Evolutionary conservation across 371 early-diverging fungal species (phyloP), one percentile per base, ranked within the genome.

Genomic region (Actinomucor elegans): DNA sequence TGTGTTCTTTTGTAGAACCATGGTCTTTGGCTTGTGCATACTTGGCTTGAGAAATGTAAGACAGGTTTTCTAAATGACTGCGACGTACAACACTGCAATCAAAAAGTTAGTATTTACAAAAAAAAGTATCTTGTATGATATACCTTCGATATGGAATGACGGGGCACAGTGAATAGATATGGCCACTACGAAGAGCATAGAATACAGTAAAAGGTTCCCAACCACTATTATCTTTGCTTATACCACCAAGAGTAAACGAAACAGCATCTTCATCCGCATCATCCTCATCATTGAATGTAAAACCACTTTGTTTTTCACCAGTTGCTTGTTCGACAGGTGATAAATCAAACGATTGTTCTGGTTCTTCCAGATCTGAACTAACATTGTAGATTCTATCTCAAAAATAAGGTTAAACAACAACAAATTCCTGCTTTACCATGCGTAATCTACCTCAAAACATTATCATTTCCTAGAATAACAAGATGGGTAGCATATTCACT

Each of bases 141-240:
- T 72, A 69, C 73, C 69, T 71, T 55, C 57, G 60, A 48, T 47
- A 69, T 0, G 77, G 77, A 23, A 73, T 43, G 2, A 77, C 69
- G 12, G 77, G 77, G 31, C 77, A 73, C 1, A 77, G 46, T 0
- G 74, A 66, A 49, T 77, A 73, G 2, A 71, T 51, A 32, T 73
- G 74, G 0, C 77, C 77, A 33, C 57, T 65, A 23, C 72, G 66
- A 15, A 71, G 57, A 10, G 66, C 63, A 51, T 69, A 77, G 32
- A 67, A 73, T 1, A 77, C 59, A 5, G 74, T 67, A 23, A 77
- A 73, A 2, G 70, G 49, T 40, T 73, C 77, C 74, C 74, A 77
- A 0, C 65, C 71, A 49, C 68, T 71, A 9, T 31, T 38, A 9
- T 63, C 52, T 27, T 69, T 45, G 43, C 64, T 71, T 28, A 44